Conservation (phyloP, 345 rosid species). For the Eucalyptus pumila region DNA sequence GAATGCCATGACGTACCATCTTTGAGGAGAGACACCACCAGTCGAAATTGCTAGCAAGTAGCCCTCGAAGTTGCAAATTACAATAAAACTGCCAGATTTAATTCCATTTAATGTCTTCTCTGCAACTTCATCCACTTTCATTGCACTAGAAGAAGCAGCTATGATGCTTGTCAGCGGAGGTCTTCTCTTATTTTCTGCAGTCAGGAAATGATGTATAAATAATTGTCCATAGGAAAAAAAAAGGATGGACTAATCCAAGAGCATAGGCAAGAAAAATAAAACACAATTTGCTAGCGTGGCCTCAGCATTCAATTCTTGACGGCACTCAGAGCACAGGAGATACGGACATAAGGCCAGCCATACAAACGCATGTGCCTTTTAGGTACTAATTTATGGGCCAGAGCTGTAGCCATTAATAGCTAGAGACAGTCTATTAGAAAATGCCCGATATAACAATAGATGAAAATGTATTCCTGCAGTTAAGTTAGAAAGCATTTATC, state of each 20-base stretch:
- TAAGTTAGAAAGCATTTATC: background rate
- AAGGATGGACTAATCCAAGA: background rate
- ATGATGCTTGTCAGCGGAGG: constrained; percentile 58
- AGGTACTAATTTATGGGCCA: background rate
- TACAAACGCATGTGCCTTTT: background rate
- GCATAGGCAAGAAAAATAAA: background rate
- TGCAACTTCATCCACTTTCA: constrained; percentile 86
- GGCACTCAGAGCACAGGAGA: background rate
- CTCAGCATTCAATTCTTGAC: background rate
- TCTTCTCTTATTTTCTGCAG: constrained; percentile 48
- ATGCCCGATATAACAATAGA: background rate
- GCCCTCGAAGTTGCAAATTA: constrained; percentile 75
- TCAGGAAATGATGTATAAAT: background rate
- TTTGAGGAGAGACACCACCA: constrained; percentile 71
- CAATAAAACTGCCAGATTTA: constrained; percentile 46
- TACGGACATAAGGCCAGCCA: background rate
- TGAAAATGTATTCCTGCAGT: background rate
- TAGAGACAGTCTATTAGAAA: background rate
- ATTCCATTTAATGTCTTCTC: constrained; percentile 58
- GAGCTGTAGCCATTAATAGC: background rate
- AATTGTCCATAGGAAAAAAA: background rate
- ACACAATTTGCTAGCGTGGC: background rate
- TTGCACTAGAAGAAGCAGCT: constrained; percentile 46
- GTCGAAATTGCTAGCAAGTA: constrained; percentile 43
- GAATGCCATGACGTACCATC: constrained; percentile 64